Evolutionary conservation across 139 green algal genomes (phyloP).

Genomic region (Chlorella sp.): DNA sequence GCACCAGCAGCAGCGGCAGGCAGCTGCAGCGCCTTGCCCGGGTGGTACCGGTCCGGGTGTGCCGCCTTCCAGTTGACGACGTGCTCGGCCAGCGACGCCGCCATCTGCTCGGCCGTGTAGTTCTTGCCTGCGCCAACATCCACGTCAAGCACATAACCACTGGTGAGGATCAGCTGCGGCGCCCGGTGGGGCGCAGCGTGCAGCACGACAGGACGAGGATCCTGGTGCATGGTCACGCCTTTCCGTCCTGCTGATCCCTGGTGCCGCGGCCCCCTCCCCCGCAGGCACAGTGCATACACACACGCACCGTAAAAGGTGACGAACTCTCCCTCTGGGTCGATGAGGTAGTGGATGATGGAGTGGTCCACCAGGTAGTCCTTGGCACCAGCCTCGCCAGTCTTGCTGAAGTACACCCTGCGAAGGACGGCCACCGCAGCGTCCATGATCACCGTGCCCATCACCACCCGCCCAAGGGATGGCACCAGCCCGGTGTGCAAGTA

Average conservation of each 20-base stretch:
- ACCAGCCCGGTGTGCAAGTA: too few relatives aligned
- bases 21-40: not conserved
- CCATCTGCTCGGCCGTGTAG: slow-evolving; percentile 44
- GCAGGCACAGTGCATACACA: not conserved
- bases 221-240: too few relatives aligned
- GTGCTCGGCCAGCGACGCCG: slow-evolving; percentile 20
- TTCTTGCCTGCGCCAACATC: slow-evolving; percentile 42
- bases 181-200: too few relatives aligned
- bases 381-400: slow-evolving; percentile 40
- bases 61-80: slow-evolving; percentile 20
- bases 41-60: slow-evolving; percentile 15
- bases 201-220: too few relatives aligned
- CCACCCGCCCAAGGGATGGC: too few relatives aligned
- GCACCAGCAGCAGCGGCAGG: not conserved
- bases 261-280: too few relatives aligned
- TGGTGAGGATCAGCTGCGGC: too few relatives aligned
- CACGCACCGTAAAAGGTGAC: slow-evolving; percentile 81
- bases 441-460: too few relatives aligned
- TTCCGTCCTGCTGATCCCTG: too few relatives aligned
- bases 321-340: slow-evolving; percentile 86
- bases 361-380: slow-evolving; percentile 97
- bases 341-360: slow-evolving; percentile 97
- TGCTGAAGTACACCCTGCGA: slow-evolving; percentile 76
- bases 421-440: too few relatives aligned
- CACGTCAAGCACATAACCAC: not conserved